A percentile compares a stretch with the other conserved stretches of the same genome.
phyloP scores from a whole-genome alignment of 2,329 filamentous ascomycete genomes.

The Trichophyton schoenleinii region DNA sequence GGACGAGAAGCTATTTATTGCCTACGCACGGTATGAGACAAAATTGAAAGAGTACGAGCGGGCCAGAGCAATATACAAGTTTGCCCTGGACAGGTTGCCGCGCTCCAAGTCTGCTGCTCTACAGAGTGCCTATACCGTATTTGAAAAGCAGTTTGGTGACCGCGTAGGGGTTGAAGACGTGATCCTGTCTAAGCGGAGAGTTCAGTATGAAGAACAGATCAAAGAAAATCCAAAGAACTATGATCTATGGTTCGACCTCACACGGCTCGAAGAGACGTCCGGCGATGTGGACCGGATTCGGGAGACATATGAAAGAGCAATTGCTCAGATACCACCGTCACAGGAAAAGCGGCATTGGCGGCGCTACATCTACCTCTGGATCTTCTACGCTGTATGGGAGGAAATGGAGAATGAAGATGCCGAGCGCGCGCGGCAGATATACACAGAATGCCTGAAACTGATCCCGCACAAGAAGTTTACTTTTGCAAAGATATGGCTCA shows the following conservation, averaged over 20 bases:
- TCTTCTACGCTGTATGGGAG: slow-evolving; percentile 94
- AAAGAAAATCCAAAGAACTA: slow-evolving; percentile 94
- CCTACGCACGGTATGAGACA: slow-evolving; percentile 88
- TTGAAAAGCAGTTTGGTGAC: slow-evolving; percentile 97
- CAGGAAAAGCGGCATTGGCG: slow-evolving; percentile 97
- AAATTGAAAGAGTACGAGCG: slow-evolving; percentile 93
- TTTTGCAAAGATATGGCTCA: slow-evolving; percentile 90
- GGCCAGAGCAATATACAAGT: slow-evolving; percentile 90
- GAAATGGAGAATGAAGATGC: slow-evolving; percentile 72
- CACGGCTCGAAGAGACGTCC: slow-evolving; percentile 73
- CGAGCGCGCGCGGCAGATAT: slow-evolving; percentile 74
- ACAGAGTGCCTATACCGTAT: slow-evolving; percentile 91
- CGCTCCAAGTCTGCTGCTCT: slow-evolving; percentile 72
- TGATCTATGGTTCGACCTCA: slow-evolving; percentile 94
- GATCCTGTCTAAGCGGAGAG: slow-evolving; percentile 81
- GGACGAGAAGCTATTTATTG: slow-evolving; percentile 89
- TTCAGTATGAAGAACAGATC: slow-evolving; percentile 87
- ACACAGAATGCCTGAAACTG: slow-evolving; percentile 72
- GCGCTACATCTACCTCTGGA: slow-evolving; percentile 93
- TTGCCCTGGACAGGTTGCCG: slow-evolving; percentile 81
- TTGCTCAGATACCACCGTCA: slow-evolving; percentile 86
- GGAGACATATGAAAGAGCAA: slow-evolving; percentile 89
- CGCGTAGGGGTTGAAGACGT: slow-evolving; percentile 89
- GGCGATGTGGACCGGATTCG: slow-evolving; percentile 72
- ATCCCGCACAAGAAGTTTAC: slow-evolving; percentile 96